Conservation (phyloP, 805 yeast genomes). For the Priceomyces carsonii region DNA sequence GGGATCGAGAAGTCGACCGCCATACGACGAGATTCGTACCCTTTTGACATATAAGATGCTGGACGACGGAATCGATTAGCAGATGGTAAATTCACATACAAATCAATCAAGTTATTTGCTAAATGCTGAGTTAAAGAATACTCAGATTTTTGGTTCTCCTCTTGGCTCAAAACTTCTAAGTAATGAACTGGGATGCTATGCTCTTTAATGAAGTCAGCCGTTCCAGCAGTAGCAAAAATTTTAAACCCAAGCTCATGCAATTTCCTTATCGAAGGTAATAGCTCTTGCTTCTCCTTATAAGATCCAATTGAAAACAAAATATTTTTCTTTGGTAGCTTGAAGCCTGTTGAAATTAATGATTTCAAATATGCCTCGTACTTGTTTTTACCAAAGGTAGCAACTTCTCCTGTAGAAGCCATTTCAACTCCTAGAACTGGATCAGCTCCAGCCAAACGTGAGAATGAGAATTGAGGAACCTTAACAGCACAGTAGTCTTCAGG, state of each 20-base stretch:
- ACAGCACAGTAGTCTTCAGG: conserved; percentile 97
- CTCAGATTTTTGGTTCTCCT: conserved; percentile 82
- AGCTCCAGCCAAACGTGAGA: conserved; percentile 95
- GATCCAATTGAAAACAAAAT: conserved; percentile 94
- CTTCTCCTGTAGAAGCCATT: conserved; percentile 97
- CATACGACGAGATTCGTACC: conserved; percentile 98
- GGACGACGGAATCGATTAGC: conserved; percentile 98
- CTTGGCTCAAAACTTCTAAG: conserved; percentile 80
- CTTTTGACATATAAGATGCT: conserved; percentile 95
- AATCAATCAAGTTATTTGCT: conserved; percentile 93
- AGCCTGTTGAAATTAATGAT: conserved; percentile 92
- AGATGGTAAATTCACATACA: conserved; percentile 96
- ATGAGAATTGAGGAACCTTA: conserved; percentile 96
- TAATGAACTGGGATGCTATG: conserved; percentile 93
- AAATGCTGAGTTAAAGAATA: conserved; percentile 94
- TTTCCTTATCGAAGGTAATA: conserved; percentile 82
- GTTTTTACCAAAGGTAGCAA: conserved; percentile 91
- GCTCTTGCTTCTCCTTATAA: conserved; percentile 91
- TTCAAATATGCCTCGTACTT: conserved; percentile 97
- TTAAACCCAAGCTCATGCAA: conserved; percentile 83
- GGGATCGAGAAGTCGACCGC: conserved; percentile 99
- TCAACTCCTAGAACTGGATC: conserved; percentile 98
- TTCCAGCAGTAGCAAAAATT: conserved; percentile 97
- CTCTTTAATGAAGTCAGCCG: conserved; percentile 96
- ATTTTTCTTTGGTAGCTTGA: conserved; percentile 92